Evolutionary conservation across 208 protist genomes (phyloP).

Genomic region (Balamuthia mandrillaris): DNA sequence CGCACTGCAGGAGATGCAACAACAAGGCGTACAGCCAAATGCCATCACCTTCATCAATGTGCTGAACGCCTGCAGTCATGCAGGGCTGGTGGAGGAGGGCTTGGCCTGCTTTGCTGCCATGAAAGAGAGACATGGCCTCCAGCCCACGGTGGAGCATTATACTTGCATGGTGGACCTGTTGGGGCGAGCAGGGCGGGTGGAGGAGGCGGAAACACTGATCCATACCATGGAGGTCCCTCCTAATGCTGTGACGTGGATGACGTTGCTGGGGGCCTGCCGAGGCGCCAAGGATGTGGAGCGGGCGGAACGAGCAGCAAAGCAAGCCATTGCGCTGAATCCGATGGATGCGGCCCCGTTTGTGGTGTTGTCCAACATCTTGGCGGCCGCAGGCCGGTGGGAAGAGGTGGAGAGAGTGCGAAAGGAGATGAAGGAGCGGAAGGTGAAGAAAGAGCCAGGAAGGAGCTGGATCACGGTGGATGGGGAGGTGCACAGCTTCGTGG

Average conservation of each 20-base stretch:
- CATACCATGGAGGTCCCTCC: not conserved
- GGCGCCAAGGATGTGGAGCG: not conserved
- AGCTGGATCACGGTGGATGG: conserved; percentile 18
- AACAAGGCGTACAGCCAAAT: not conserved
- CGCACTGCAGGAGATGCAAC: conserved; percentile 15
- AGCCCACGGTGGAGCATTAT: not conserved
- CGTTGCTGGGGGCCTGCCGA: not conserved
- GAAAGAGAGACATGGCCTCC: not conserved
- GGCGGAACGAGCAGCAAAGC: not conserved
- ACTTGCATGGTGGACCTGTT: conserved; percentile 29
- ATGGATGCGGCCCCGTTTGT: not conserved
- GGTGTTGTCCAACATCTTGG: conserved; percentile 9
- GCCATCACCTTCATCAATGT: not conserved
- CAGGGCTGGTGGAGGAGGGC: conserved; percentile 25
- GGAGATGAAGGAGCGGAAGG: not conserved
- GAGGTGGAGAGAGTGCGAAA: conserved; percentile 9
- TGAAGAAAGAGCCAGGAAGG: conserved; percentile 15
- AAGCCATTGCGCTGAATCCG: not conserved
- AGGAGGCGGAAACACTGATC: conserved; percentile 34
- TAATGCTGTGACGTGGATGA: not conserved
- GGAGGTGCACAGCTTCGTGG: not conserved
- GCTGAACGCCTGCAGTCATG: conserved; percentile 39
- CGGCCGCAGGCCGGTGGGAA: not conserved
- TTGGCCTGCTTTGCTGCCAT: not conserved
- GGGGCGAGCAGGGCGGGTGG: conserved; percentile 21